Base-by-base conservation (phyloP, 2,329 filamentous ascomycete species). In the Hypoxylon sp. region DNA sequence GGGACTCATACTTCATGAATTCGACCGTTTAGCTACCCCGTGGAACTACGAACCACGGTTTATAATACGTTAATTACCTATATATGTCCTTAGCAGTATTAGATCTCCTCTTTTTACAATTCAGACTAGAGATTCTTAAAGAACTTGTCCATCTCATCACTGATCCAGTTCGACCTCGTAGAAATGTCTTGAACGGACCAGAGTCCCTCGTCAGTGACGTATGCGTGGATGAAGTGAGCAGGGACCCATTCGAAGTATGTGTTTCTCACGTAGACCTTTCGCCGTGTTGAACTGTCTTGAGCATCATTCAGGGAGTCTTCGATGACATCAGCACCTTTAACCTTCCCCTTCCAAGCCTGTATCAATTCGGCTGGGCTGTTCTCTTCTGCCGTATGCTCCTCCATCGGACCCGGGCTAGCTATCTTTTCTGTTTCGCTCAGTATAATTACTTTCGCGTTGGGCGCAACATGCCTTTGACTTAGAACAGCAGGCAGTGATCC, bases 201-300 rank as follows among this genome's bases (percentile, higher is more conserved):
- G 28, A 82, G 72, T 0, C 87, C 87, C 4, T 84, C 77, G 58
- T 90, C 87, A 2, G 84, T 87, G 32, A 88, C 76, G 71, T 88
- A 90, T 0, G 77, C 76, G 72, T 89, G 82, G 5, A 90, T 79
- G 45, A 89, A 73, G 7, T 73, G 63, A 0, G 82, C 74, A 1
- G 85, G 81, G 45, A 89, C 80, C 87, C 87, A 90, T 78, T 90
- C 88, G 52, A 90, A 89, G 65, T 87, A 88, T n/a, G 85, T 73
- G 71, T 87, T 87, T 43, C 76, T 80, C 53, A 86, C 78, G 14
- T 71, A 65, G 11, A 84, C 68, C n/a, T 68, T 65, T 2, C 70
- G 62, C 19, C 68, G 30, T 23, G 58, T 19, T 17, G 34, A 28
- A 19, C 30, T 41, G 3, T 9, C 21, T 9, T 66, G 36, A 2